Conservation (phyloP, 768 basidiomycete species). For the Boletus patriciae region DNA sequence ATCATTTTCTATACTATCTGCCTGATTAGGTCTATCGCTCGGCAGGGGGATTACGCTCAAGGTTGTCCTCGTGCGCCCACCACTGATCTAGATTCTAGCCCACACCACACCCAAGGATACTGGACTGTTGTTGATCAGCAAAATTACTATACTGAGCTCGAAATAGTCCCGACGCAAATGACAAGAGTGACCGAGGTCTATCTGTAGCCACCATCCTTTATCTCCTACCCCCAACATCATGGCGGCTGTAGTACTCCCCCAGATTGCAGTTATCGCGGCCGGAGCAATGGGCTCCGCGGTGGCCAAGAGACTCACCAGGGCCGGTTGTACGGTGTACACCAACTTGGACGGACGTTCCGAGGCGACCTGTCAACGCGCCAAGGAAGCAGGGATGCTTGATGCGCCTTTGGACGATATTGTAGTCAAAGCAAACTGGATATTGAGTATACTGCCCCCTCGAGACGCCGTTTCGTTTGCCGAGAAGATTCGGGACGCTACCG, state of each 20-base stretch:
- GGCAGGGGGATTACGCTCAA: slow-evolving; percentile 6
- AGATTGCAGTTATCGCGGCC: slow-evolving; percentile 51
- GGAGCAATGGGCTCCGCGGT: slow-evolving; percentile 64
- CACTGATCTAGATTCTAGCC: slow-evolving; percentile 20
- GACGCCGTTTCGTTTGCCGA: slow-evolving; percentile 49
- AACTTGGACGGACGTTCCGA: slow-evolving; percentile 54
- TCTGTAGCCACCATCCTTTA: slow-evolving; percentile 5
- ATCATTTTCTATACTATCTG: not conserved
- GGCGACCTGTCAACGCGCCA: slow-evolving; percentile 48
- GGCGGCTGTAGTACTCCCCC: slow-evolving; percentile 14
- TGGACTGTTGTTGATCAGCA: not conserved
- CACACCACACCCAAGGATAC: slow-evolving; percentile 3
- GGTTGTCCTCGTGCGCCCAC: slow-evolving; percentile 12
- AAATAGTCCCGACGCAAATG: slow-evolving; percentile 2
- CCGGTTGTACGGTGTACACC: slow-evolving; percentile 56
- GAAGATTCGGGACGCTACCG: slow-evolving; percentile 17
- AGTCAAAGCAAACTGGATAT: slow-evolving; percentile 42
- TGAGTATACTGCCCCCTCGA: slow-evolving; percentile 60
- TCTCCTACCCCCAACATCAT: slow-evolving; percentile 17
- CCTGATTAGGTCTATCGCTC: slow-evolving; percentile 5
- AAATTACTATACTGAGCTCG: not conserved
- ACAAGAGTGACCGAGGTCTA: slow-evolving; percentile 13
- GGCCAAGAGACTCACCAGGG: slow-evolving; percentile 43
- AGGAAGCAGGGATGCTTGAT: slow-evolving; percentile 51
- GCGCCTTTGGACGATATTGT: slow-evolving; percentile 39